Evolutionary conservation across 1,139 yeast genomes (phyloP), one percentile per base, ranked within the genome.

Genomic region (Arxiozyma heterogenica): DNA sequence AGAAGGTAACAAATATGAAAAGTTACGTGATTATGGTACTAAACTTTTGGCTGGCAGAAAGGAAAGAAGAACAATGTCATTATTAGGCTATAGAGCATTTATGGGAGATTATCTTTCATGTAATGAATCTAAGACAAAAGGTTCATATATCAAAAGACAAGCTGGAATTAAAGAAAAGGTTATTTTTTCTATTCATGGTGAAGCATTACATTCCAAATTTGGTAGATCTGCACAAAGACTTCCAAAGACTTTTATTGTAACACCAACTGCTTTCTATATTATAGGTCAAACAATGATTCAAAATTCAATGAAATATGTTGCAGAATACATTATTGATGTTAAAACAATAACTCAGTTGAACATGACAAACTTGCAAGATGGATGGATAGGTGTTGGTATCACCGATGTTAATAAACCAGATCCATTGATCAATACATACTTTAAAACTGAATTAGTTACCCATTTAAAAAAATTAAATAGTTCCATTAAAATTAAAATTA

Each of bases 51-150:
- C 78, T 39, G 84, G 86, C 41, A 79, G 87, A 65, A 94, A 94
- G 68, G 95, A 94, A 69, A 87, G 99, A 71, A 82, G 98, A 64
- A 73, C 94, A 54, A 79, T 90, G 77, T 87, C 96, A 41, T 75
- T 94, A 71, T 73, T 90, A 52, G 98, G 98, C 0, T 86, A 86
- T 54, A 80, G 99, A 63, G 84, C 94, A n/a, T 94, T 80, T 62
- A 79, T 86, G 83, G 98, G 98, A 12, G 99, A 94, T 69, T 94
- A 94, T 64, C 74, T 94, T 59, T 90, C 83, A 17, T 87, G 96
- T 65, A 88, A 89, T 70, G 87, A 84, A 61, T 70, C 78, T 39
- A 75, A 81, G 45, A 86, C 93, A 0, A 79, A 78, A 41, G 96
- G 96, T 47, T 79, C 82, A 17, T 90, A 84, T 65, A 72, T 86